These are phyloP conservation scores for Ramaria sp. DNA, from an alignment of 768 basidiomycete genomes.

Conservation along the genomic window DNA sequence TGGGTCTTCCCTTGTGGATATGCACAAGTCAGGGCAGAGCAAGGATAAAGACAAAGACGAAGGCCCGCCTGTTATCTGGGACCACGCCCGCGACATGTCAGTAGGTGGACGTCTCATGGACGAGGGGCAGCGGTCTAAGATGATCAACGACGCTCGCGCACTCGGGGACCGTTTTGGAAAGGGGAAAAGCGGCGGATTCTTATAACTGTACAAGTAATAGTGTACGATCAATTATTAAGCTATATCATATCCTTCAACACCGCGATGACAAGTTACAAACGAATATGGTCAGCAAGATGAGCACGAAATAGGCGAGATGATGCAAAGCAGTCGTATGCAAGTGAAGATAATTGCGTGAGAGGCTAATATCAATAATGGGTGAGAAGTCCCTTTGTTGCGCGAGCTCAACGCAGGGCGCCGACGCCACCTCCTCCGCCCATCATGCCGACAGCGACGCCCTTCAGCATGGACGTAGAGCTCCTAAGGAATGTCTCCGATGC, in stretches of 20 bases:
- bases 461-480: conserved; percentile 29
- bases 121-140: conserved; percentile 64
- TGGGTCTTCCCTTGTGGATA: conserved; percentile 43
- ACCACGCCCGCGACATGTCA: conserved; percentile 84
- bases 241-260: no score
- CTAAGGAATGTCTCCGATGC: conserved; percentile 13
- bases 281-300: neutral
- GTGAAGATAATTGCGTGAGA: neutral
- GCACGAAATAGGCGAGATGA: neutral
- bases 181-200: conserved; percentile 18
- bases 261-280: no score
- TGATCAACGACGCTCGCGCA: conserved; percentile 72
- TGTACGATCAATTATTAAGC: no score
- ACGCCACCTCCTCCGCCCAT: neutral
- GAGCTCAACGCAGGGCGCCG: neutral
- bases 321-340: neutral
- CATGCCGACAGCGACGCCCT: conserved; percentile 31
- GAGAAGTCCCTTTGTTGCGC: neutral
- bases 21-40: conserved; percentile 28
- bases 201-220: neutral
- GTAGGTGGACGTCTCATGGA: conserved; percentile 84
- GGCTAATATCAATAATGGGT: neutral
- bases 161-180: conserved; percentile 76
- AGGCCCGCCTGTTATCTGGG: conserved; percentile 71
- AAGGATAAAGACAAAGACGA: conserved; percentile 35